Evolutionary conservation across 2,329 filamentous ascomycete genomes (phyloP).

Genomic region (Hymenoscyphus scutula): DNA sequence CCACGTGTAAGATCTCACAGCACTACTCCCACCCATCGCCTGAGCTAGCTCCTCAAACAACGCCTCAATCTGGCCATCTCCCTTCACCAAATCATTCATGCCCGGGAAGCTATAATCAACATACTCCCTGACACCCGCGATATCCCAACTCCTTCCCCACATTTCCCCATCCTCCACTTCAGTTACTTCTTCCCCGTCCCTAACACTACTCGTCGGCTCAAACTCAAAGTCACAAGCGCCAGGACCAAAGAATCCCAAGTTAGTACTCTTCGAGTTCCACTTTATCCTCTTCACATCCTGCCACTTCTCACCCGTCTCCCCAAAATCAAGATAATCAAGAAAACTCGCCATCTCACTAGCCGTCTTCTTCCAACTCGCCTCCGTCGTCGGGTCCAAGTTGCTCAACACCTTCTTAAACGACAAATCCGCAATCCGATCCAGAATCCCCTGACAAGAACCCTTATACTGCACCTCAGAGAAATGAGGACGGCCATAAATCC

Average conservation of each 20-base stretch:
- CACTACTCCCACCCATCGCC: background rate
- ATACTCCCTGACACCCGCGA: background rate
- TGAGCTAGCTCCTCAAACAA: background rate
- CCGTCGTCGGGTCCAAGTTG: background rate
- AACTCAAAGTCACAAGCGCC: background rate
- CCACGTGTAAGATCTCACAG: background rate
- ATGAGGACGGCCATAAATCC: background rate
- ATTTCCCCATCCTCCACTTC: constrained; percentile 1
- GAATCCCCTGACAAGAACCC: background rate
- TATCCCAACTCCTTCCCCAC: background rate
- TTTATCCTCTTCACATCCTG: background rate
- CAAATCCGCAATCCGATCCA: background rate
- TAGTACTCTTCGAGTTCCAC: background rate
- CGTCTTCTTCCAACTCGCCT: constrained; percentile 2
- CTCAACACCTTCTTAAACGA: background rate
- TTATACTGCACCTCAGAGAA: background rate
- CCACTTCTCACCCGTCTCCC: background rate
- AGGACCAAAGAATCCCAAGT: background rate
- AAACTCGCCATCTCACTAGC: background rate
- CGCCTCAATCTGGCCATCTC: background rate
- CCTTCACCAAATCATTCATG: background rate
- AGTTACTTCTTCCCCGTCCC: background rate
- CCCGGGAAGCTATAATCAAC: background rate
- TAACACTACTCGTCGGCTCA: background rate
- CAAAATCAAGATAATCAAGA: constrained; percentile 5